Evolutionary conservation across 805 yeast species (phyloP), one percentile per base, ranked within the genome.

Genomic region (Monosporozyma yasuniensis): DNA sequence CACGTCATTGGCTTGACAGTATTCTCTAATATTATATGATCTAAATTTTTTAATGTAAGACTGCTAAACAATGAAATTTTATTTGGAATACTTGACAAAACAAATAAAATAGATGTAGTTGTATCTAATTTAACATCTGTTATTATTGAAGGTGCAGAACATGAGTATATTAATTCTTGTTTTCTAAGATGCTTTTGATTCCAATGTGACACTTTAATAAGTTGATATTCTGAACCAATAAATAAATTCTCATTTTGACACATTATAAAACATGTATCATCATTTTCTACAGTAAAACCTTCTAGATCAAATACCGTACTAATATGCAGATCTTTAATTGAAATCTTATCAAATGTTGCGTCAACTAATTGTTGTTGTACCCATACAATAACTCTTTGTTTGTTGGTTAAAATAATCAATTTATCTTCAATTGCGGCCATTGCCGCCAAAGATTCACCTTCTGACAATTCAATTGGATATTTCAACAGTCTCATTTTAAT

Each of bases 341-440:
- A 52, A 7, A 52, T 44, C 34, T 56, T 59, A 48, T 62, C 65
- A 41, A 57, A 55, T 19, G 69, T 68, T 4, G 67, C 61, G 45
- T 61, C 59, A n/a, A 59, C 51, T 16, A 65, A 47, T 32, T 54
- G 48, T 30, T 49, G 44, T 48, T 60, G 61, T 7, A 54, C 47
- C 66, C 67, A 64, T 3, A 63, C 60, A 34, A 56, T 49, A 54
- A 61, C 60, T 56, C 58, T 60, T 45, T 61, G 59, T 16, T 54
- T 57, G 14, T 54, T 54, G n/a, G 56, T 57, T 2, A 57, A 52
- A 32, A 65, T 28, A 11, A 63, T 21, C 16, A 63, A 47, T 16
- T 49, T 39, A 11, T 48, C 44, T 16, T 50, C 57, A 19, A 56
- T 51, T 10, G 54, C 42, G 1, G 48, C 52, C 46, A 60, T 67